phyloP scores from a whole-genome alignment of 2,329 filamentous ascomycete genomes.

The Fusarium mundagurra region DNA sequence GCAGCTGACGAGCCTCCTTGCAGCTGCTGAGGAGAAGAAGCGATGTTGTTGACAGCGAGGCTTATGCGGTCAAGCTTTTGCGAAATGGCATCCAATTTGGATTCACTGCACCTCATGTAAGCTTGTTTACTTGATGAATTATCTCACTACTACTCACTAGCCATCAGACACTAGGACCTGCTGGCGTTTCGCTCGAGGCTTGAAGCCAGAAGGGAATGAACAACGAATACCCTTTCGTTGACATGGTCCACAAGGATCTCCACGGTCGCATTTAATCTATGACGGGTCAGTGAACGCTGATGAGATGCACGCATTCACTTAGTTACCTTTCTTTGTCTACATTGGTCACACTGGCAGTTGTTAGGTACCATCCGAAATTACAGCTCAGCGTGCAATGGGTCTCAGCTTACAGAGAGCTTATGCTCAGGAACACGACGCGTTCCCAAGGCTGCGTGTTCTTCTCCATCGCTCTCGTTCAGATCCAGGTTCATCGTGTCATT shows the following conservation, averaged over 20 bases:
- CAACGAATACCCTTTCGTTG: background rate
- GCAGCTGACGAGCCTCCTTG: background rate
- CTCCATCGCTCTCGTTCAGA: background rate
- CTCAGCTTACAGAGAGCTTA: background rate
- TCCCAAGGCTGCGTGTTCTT: background rate
- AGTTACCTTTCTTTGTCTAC: constrained; percentile 9
- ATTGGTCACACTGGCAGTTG: constrained; percentile 1
- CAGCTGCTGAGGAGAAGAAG: background rate
- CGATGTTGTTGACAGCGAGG: background rate
- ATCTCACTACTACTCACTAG: background rate
- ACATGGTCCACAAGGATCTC: constrained; percentile 6
- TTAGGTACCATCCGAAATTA: background rate
- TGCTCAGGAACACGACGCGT: constrained; percentile 6
- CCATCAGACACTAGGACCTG: background rate
- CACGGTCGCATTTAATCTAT: constrained; percentile 9
- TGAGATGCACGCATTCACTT: rapidly evolving
- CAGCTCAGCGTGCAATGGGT: background rate
- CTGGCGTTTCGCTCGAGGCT: background rate
- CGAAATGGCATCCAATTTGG: constrained; percentile 3
- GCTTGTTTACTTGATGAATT: rapidly evolving
- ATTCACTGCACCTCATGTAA: background rate
- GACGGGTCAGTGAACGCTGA: background rate
- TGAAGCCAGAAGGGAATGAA: constrained; percentile 10
- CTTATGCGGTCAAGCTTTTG: constrained; percentile 8
- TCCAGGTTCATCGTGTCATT: background rate